Conservation (phyloP, 2,329 filamentous ascomycete genomes). For the Ophiostoma fasciatum region DNA sequence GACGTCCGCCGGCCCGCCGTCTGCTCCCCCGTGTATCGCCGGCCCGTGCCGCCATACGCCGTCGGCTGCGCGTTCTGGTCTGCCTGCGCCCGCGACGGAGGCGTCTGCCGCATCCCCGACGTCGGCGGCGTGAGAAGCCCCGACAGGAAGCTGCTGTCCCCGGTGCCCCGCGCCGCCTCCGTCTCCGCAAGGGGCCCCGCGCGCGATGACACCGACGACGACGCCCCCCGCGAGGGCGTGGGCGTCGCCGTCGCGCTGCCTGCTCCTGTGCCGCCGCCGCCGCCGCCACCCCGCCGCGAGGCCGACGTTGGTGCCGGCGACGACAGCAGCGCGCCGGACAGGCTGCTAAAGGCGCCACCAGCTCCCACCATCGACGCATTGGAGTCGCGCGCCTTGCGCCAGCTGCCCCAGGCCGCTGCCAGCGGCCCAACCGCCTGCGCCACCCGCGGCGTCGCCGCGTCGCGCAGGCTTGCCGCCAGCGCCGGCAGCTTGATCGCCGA, state of each 20-base stretch:
- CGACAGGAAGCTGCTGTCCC: constrained; percentile 47
- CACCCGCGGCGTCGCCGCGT: constrained; percentile 68
- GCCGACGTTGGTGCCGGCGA: constrained; percentile 14
- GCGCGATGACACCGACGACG: background rate
- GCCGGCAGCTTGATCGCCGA: constrained; percentile 53
- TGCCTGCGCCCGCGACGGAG: constrained; percentile 23
- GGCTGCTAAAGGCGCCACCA: constrained; percentile 23
- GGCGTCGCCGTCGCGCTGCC: constrained; percentile 36
- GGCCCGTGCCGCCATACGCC: constrained; percentile 45
- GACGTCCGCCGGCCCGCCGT: constrained; percentile 21
- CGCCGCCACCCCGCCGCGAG: constrained; percentile 13
- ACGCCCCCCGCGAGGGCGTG: constrained; percentile 28
- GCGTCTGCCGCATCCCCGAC: constrained; percentile 51
- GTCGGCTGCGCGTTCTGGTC: constrained; percentile 32
- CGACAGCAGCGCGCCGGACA: constrained; percentile 32
- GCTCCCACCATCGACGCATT: constrained; percentile 8
- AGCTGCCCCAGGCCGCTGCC: constrained; percentile 92
- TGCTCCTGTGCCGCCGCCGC: constrained; percentile 11
- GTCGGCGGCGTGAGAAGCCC: constrained; percentile 84
- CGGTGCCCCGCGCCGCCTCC: constrained; percentile 14
- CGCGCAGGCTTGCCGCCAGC: constrained; percentile 52
- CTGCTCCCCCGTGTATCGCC: constrained; percentile 39
- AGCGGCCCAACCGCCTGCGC: constrained; percentile 64
- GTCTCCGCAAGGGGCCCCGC: constrained; percentile 27
- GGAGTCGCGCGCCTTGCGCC: constrained; percentile 56